A percentile compares a stretch with the other conserved stretches of the same genome.
Conservation (phyloP, 176 grass and related monocot genomes). For the Oryza glaberrima region DNA sequence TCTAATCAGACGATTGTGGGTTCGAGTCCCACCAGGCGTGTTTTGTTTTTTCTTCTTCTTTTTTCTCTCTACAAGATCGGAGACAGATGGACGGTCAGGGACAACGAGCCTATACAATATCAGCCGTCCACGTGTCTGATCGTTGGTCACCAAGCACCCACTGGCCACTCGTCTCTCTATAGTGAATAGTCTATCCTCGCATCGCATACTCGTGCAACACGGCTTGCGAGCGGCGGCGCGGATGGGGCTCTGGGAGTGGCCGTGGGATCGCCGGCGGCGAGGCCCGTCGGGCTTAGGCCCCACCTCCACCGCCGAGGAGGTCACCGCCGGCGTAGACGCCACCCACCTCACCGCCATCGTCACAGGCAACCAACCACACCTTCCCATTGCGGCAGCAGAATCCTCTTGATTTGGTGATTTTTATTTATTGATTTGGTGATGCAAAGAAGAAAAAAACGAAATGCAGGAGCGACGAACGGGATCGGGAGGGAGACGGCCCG, state of each 20-base stretch:
- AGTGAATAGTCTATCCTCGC: not conserved
- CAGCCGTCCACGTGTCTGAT: not conserved
- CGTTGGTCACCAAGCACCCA: not conserved
- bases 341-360: constrained; percentile 76
- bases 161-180: not conserved
- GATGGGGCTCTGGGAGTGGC: constrained; percentile 67
- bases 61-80: not conserved
- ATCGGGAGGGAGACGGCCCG: constrained; percentile 86
- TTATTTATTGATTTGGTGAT: not conserved
- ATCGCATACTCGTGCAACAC: too few relatives aligned
- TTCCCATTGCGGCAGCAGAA: too few relatives aligned
- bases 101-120: not conserved
- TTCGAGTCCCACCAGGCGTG: constrained; percentile 68
- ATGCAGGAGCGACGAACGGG: constrained; percentile 76
- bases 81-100: not conserved
- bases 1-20: constrained; percentile 72
- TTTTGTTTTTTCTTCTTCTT: not conserved
- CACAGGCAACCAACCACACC: constrained; percentile 53
- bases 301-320: constrained; percentile 70
- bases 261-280: constrained; percentile 26
- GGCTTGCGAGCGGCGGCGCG: not conserved
- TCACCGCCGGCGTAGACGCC: constrained; percentile 77
- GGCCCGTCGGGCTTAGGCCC: constrained; percentile 62
- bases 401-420: too few relatives aligned
- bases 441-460: not conserved